Evolutionary conservation across 352 stramenopile genomes (phyloP).

Genomic region (Phytophthora fragariaefolia): DNA sequence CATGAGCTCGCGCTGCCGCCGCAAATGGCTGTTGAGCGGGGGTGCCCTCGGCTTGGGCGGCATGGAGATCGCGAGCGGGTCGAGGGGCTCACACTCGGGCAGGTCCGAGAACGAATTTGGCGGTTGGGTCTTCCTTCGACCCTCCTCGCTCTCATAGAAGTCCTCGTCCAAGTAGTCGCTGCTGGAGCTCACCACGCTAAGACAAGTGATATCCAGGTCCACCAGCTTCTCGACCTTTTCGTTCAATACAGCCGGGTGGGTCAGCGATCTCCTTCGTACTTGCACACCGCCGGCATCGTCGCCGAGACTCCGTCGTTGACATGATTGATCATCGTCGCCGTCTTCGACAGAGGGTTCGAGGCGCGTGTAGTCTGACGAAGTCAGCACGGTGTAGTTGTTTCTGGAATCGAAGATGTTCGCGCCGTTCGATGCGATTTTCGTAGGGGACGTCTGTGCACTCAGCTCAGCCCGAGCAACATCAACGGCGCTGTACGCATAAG

Average conservation of each 20-base stretch:
- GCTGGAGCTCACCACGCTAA: constrained; percentile 24
- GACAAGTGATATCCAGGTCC: constrained; percentile 21
- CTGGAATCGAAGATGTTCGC: constrained; percentile 37
- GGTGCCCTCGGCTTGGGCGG: constrained; percentile 20
- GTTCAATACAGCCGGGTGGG: constrained; percentile 15
- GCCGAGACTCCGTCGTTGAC: constrained; percentile 15
- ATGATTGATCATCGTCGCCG: constrained; percentile 19
- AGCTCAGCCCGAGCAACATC: constrained; percentile 54
- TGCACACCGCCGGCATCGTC: not conserved
- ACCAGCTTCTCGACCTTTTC: constrained; percentile 19
- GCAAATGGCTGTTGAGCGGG: constrained; percentile 18
- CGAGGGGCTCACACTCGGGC: constrained; percentile 8
- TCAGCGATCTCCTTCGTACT: constrained; percentile 27
- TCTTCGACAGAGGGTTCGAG: constrained; percentile 24
- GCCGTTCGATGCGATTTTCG: constrained; percentile 15
- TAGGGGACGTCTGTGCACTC: constrained; percentile 8
- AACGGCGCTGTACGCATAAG: constrained; percentile 40
- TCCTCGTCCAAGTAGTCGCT: constrained; percentile 32
- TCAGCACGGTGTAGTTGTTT: constrained; percentile 21
- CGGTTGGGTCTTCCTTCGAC: constrained; percentile 35
- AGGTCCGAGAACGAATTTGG: constrained; percentile 21
- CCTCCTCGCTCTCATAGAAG: constrained; percentile 21
- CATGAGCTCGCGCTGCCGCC: constrained; percentile 29
- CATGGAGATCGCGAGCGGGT: constrained; percentile 29
- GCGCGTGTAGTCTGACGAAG: constrained; percentile 22